Evolutionary conservation across 768 basidiomycete genomes (phyloP).

Genomic region (Lentinula guzmanii): DNA sequence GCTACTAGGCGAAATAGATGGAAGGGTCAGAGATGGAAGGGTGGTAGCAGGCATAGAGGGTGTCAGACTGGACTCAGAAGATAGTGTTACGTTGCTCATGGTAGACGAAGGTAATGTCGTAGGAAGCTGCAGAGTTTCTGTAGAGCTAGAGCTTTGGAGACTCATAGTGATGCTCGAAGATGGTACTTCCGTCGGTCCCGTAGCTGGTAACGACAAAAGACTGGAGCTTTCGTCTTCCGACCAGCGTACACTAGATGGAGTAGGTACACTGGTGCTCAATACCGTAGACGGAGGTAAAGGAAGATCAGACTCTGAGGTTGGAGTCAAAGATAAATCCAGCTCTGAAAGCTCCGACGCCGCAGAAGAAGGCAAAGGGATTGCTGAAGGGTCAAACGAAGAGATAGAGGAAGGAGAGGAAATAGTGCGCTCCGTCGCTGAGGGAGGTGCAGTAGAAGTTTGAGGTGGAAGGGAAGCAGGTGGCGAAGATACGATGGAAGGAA

Average conservation of each 20-base stretch:
- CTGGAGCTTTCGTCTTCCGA: conserved; percentile 8
- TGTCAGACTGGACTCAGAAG: conserved; percentile 35
- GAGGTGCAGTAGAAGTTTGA: conserved; percentile 17
- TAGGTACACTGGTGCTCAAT: conserved; percentile 16
- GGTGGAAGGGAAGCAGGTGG: background rate
- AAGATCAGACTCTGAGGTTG: conserved; percentile 17
- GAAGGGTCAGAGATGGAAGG: conserved; percentile 28
- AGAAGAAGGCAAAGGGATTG: conserved; percentile 35
- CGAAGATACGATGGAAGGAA: conserved; percentile 12
- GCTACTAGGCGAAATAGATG: conserved; percentile 25
- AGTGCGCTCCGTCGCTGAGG: background rate
- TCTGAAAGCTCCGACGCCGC: conserved; percentile 21
- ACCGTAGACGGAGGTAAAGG: conserved; percentile 16
- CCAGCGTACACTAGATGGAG: conserved; percentile 26
- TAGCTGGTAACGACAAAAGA: conserved; percentile 15
- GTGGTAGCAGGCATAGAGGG: conserved; percentile 33
- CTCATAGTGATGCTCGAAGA: background rate
- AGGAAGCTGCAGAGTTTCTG: conserved; percentile 12
- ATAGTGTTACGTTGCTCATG: conserved; percentile 17
- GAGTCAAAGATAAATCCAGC: conserved; percentile 15
- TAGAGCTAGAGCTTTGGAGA: conserved; percentile 9
- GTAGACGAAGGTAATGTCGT: conserved; percentile 25
- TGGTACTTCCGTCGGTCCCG: background rate
- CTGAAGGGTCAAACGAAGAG: conserved; percentile 21
- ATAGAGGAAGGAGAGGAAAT: conserved; percentile 18